Base-by-base conservation (phyloP, 257 asterid species). In the Solanum etuberosum region DNA sequence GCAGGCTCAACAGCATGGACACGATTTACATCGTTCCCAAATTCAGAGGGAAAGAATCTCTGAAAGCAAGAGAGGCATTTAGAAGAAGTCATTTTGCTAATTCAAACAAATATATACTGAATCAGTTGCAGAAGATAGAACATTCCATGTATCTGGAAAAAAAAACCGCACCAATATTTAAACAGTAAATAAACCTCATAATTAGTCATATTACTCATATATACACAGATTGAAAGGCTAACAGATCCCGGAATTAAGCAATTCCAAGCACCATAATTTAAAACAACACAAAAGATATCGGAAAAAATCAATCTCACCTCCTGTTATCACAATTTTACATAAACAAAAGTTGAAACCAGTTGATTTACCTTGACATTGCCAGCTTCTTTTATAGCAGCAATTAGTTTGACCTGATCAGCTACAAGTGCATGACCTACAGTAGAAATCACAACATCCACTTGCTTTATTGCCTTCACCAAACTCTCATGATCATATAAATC, bases 1-100 rank as follows among this genome's bases (percentile, higher is more conserved):
- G 89, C 93, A 4, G 98, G 98, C 72, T 91, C 96, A 0, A 95
- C 96, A 0, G 94, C 97, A 7, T 92, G 91, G 5, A 90, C 32
- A 15, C 91, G 93, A 74, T 95, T 97, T 31, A 90, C 94, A 42
- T 96, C 99, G 71, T 89, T 87, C 18, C 98, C 98, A 59, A 92
- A 96, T 83, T 96, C 99, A 1, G 98, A 96, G 0, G 99, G 99
- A 31, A 92, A 86, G 89, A 95, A 96, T 84, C 95, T 92, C 98
- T 96, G 90, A 25, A 63, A 42, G 65, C 13, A 25, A 83, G 21
- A 83, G 18, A 83, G 20, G 10, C 65, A 70, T 5, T 76, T 15
- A 6, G 18, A 76, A 76, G 31, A 20, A 40, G 9, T 65, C 12
- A 20, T 21, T 76, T n/a, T 13, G 13, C 59, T 76, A 76, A n/a